phyloP scores from a whole-genome alignment of 2,329 filamentous ascomycete species.

The Grosmannia serpens region DNA sequence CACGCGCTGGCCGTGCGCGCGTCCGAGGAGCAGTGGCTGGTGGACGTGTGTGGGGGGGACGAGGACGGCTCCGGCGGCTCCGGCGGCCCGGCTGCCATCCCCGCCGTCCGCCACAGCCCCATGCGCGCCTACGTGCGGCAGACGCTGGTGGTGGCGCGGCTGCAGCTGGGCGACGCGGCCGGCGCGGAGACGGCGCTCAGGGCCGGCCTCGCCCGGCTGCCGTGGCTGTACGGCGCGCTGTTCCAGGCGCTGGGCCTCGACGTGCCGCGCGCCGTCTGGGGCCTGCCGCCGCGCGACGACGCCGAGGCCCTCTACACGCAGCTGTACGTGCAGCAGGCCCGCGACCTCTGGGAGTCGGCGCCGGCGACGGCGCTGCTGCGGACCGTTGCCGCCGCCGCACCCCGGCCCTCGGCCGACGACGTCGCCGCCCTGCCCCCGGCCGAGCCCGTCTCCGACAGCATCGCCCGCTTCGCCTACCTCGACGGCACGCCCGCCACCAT shows the following conservation, averaged over 20 bases:
- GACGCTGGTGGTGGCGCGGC: slow-evolving; percentile 63
- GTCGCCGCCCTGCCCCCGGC: slow-evolving; percentile 24
- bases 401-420: slow-evolving; percentile 14
- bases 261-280: slow-evolving; percentile 74
- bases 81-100: not conserved
- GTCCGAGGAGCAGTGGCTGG: slow-evolving; percentile 62
- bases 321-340: slow-evolving; percentile 64
- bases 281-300: slow-evolving; percentile 52
- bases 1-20: slow-evolving; percentile 79
- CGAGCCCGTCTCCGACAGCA: slow-evolving; percentile 31
- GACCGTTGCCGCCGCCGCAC: slow-evolving; percentile 39
- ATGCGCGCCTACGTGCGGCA: slow-evolving; percentile 57
- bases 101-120: slow-evolving; percentile 9
- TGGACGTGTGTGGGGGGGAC: slow-evolving; percentile 49
- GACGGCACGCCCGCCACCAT: slow-evolving; percentile 64
- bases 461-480: slow-evolving; percentile 68
- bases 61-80: too few species aligned
- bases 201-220: slow-evolving; percentile 58
- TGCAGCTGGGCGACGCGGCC: slow-evolving; percentile 55
- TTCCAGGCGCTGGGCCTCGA: slow-evolving; percentile 73
- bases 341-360: slow-evolving; percentile 77
- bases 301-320: slow-evolving; percentile 59
- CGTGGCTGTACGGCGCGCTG: slow-evolving; percentile 74
- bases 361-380: slow-evolving; percentile 58
- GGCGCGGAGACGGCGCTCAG: slow-evolving; percentile 55